Evolutionary conservation across 768 basidiomycete species (phyloP).

Genomic region (Leccinum longicurvipes): DNA sequence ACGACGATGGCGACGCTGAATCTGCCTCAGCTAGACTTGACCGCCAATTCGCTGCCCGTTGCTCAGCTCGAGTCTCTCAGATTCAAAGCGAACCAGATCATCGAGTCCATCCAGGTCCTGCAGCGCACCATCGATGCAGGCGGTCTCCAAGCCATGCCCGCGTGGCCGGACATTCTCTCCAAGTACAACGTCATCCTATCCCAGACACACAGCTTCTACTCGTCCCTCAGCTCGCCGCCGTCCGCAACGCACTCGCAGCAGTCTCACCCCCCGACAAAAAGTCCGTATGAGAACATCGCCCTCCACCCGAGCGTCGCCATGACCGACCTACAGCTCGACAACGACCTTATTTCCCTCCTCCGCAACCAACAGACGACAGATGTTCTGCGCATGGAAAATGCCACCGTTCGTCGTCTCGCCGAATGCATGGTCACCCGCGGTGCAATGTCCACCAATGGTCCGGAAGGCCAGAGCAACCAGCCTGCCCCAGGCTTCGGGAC

Average conservation of each 20-base stretch:
- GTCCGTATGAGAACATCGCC: constrained; percentile 60
- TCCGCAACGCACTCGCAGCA: constrained; percentile 19
- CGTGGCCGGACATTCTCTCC: constrained; percentile 83
- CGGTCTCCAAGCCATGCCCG: constrained; percentile 58
- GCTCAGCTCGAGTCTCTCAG: constrained; percentile 72
- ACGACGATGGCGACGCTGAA: neutral
- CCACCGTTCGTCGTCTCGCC: constrained; percentile 65
- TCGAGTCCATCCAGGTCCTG: constrained; percentile 68
- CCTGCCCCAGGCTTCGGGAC: constrained; percentile 24
- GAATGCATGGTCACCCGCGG: constrained; percentile 64
- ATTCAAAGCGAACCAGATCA: constrained; percentile 75
- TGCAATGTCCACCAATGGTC: constrained; percentile 40
- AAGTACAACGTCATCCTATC: constrained; percentile 85
- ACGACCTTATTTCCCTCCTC: constrained; percentile 67
- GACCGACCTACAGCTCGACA: constrained; percentile 67
- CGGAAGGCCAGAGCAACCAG: constrained; percentile 38
- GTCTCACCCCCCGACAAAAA: constrained; percentile 16
- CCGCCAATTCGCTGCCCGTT: constrained; percentile 47
- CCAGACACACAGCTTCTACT: constrained; percentile 76
- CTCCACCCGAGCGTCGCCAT: constrained; percentile 60
- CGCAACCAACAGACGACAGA: constrained; percentile 79
- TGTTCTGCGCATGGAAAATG: constrained; percentile 68
- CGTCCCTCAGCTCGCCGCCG: constrained; percentile 47
- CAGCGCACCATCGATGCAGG: constrained; percentile 61
- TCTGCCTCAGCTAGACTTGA: constrained; percentile 14